Base-by-base conservation (phyloP, 768 basidiomycete species). In the Crucibulum laeve region DNA sequence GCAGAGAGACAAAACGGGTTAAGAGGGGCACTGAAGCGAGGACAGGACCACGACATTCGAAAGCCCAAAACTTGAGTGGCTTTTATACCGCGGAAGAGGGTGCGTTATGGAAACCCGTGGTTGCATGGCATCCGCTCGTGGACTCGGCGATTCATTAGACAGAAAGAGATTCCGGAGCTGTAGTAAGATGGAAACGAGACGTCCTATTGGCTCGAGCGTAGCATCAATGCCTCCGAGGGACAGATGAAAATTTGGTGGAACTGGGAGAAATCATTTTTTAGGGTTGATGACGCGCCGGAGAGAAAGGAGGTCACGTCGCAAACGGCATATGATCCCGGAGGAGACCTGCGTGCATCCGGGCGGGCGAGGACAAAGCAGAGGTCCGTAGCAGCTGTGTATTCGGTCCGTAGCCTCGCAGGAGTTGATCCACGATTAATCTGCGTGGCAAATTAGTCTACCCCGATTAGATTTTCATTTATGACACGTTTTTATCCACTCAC, bases 91-190 rank as follows among this genome's bases (percentile, higher is more conserved):
- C 6, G 35, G 18, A 13, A 37, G 10, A 21, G 19, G 18, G 35
- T 13, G 35, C 35, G 35, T 37, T 37, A 37, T 37, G 35, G 35
- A 13, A 37, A 37, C 35, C 14, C 35, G 35, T 37, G 35, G n/a
- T 19, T 37, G 35, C 35, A 37, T 21, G 35, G 35, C 10, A 37
- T n/a, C 14, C 28, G 28, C n/a, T 30, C 8, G 8, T 30, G 28
- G 28, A 30, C 28, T 30, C 8, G 28, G 28, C 28, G n/a, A 30
- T 8, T 30, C n/a, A n/a, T 8, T 30, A 30, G n/a, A 30, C n/a
- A 19, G 14, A 37, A 13, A 37, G 19, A 3, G n/a, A 37, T 10
- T n/a, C 35, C 14, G n/a, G 18, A 19, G 35, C 18, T 13, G 35
- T 37, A 32, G 30, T 19, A 37, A n/a, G 19, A 21, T 37, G 35